Conservation (phyloP, 2,329 filamentous ascomycete species). For the Fusarium solani-melongenae region DNA sequence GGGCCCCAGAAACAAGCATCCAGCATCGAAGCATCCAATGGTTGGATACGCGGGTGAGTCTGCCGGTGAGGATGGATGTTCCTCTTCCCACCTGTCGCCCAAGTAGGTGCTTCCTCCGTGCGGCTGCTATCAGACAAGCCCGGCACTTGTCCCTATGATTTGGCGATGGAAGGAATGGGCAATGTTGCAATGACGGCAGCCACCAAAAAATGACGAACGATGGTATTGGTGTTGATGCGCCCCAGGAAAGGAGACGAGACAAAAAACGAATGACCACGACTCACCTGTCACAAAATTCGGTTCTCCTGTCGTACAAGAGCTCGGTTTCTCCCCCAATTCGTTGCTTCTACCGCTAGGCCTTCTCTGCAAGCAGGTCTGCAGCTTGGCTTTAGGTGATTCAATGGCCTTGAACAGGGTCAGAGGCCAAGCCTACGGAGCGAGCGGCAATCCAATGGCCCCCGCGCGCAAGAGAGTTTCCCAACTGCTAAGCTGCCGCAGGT, state of each 20-base stretch:
- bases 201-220: slow-evolving; percentile 1
- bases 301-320: slow-evolving; percentile 14
- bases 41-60: slow-evolving; percentile 1
- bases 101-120: not conserved
- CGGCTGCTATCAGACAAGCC: not conserved
- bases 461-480: slow-evolving; percentile 2
- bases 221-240: slow-evolving; percentile 14
- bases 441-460: slow-evolving; percentile 6
- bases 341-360: not conserved
- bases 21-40: slow-evolving; percentile 5
- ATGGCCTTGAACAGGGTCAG: slow-evolving; percentile 3
- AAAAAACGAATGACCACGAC: slow-evolving; percentile 28
- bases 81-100: slow-evolving; percentile 2
- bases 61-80: not conserved
- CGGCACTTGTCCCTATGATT: slow-evolving; percentile 1
- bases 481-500: not conserved
- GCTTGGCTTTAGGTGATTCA: slow-evolving; percentile 20
- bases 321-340: not conserved
- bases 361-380: not conserved
- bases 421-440: slow-evolving; percentile 16
- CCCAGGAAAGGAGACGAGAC: slow-evolving; percentile 14
- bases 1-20: slow-evolving; percentile 15
- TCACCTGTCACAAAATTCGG: slow-evolving; percentile 34
- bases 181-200: slow-evolving; percentile 11
- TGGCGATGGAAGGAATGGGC: slow-evolving; percentile 4